phyloP scores from a whole-genome alignment of 805 yeast genomes.

The Jamesozyma lodderae region DNA sequence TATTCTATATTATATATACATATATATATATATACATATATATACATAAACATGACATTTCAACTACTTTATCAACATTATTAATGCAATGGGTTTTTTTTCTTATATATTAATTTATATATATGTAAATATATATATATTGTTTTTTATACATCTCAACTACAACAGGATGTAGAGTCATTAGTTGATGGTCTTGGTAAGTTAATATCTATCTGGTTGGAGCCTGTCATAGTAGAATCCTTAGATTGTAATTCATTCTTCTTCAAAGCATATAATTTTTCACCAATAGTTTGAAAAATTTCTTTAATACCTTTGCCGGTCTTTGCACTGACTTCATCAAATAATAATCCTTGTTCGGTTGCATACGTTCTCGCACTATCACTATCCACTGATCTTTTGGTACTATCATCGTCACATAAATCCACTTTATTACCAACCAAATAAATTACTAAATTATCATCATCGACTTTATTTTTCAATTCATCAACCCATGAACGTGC shows the following conservation, averaged over 20 bases:
- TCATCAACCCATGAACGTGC: constrained; percentile 92
- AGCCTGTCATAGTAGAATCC: constrained; percentile 4
- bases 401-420: constrained; percentile 44
- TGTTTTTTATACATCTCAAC: constrained; percentile 9
- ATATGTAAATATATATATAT: background rate
- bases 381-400: constrained; percentile 37
- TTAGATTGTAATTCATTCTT: constrained; percentile 14
- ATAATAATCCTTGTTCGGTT: constrained; percentile 40
- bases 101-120: too few species aligned
- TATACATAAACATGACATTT: too few species aligned
- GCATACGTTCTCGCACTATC: constrained; percentile 48
- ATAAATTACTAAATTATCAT: constrained; percentile 64
- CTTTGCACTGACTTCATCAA: constrained; percentile 52
- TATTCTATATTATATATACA: too few species aligned
- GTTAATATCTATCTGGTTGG: constrained; percentile 24
- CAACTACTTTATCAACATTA: too few species aligned
- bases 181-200: constrained; percentile 38
- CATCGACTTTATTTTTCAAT: constrained; percentile 72
- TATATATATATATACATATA: too few species aligned
- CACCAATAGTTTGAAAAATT: constrained; percentile 42
- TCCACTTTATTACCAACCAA: constrained; percentile 85
- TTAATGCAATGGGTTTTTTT: too few species aligned
- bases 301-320: constrained; percentile 43
- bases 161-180: constrained; percentile 35
- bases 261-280: constrained; percentile 31